Conservation (phyloP, 257 asterid genomes). For the Petrea volubilis region DNA sequence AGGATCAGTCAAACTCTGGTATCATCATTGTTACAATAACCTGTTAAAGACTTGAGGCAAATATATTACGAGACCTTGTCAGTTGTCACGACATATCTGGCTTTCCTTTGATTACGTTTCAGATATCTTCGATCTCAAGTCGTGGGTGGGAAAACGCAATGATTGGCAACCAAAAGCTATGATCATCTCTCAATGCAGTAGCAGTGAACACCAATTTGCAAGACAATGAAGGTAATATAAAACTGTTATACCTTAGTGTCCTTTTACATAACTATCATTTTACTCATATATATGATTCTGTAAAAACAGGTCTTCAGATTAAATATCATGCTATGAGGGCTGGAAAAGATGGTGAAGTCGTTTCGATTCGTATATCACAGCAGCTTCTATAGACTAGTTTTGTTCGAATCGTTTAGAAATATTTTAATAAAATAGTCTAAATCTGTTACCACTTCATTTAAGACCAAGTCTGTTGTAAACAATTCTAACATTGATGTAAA, state of each 20-base stretch:
- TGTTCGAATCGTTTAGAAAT: conserved; percentile 2
- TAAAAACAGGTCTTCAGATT: conserved; percentile 73
- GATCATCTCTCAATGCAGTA: conserved; percentile 71
- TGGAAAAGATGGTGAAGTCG: conserved; percentile 77
- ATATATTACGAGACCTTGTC: no score
- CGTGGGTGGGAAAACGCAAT: conserved; percentile 72
- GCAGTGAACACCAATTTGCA: conserved; percentile 90
- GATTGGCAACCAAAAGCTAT: conserved; percentile 94
- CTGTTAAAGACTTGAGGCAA: no score
- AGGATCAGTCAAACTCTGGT: conserved; percentile 74
- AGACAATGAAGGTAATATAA: conserved; percentile 75
- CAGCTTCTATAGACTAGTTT: conserved; percentile 71
- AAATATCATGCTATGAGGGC: conserved; percentile 80
- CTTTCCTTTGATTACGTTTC: conserved; percentile 28
- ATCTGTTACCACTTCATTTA: conserved; percentile 5
- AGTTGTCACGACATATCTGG: conserved; percentile 6
- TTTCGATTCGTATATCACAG: conserved; percentile 83
- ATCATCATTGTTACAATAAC: conserved; percentile 5
- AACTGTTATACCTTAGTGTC: no score
- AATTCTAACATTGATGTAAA: conserved; percentile 2
- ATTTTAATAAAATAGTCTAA: not conserved
- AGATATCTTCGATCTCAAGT: conserved; percentile 71
- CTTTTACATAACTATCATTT: no score
- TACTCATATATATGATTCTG: conserved; percentile 20
- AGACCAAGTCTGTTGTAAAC: not conserved